These are phyloP conservation scores for Tothia fuscella DNA, from an alignment of 2,329 filamentous ascomycete genomes.

Conservation along the genomic window DNA sequence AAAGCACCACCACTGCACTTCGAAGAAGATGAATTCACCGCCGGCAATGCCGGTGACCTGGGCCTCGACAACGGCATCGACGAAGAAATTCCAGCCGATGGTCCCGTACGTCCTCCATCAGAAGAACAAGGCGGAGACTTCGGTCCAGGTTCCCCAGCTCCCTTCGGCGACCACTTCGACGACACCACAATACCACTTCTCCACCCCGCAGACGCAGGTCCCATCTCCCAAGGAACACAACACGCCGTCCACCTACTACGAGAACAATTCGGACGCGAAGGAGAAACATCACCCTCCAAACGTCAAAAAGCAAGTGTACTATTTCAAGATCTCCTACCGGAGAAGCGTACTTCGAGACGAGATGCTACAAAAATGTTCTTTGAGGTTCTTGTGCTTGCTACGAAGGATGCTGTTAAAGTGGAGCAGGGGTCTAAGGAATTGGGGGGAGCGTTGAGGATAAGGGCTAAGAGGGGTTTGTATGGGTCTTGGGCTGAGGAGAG, in stretches of 20 bases:
- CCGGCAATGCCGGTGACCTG: conserved; percentile 14
- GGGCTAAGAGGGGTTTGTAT: conserved; percentile 93
- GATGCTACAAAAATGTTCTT: conserved; percentile 99
- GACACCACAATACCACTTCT: conserved; percentile 65
- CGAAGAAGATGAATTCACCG: conserved; percentile 36
- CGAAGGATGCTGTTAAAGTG: conserved; percentile 95
- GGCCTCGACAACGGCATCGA: conserved; percentile 17
- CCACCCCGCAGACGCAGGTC: conserved; percentile 72
- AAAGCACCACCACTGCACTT: conserved; percentile 18
- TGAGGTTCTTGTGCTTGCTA: conserved; percentile 86
- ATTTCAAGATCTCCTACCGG: conserved; percentile 85
- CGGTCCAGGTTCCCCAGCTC: conserved; percentile 14
- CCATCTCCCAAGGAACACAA: conserved; percentile 82
- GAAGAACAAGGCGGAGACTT: conserved; percentile 27
- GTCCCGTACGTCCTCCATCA: conserved; percentile 14
- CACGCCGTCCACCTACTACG: conserved; percentile 91
- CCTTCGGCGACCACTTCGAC: conserved; percentile 69
- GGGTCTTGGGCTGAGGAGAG: conserved; percentile 80
- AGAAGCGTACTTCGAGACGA: conserved; percentile 64
- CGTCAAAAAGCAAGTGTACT: conserved; percentile 66
- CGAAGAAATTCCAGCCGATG: conserved; percentile 20
- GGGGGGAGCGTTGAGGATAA: conserved; percentile 68
- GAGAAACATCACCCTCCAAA: conserved; percentile 53
- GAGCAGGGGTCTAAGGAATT: conserved; percentile 66
- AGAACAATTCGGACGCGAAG: conserved; percentile 72